Percentiles rank a stretch among this genome's conserved stretches.
Evolutionary conservation across 2,329 filamentous ascomycete genomes (phyloP).

Genomic region (Fusarium sp.): DNA sequence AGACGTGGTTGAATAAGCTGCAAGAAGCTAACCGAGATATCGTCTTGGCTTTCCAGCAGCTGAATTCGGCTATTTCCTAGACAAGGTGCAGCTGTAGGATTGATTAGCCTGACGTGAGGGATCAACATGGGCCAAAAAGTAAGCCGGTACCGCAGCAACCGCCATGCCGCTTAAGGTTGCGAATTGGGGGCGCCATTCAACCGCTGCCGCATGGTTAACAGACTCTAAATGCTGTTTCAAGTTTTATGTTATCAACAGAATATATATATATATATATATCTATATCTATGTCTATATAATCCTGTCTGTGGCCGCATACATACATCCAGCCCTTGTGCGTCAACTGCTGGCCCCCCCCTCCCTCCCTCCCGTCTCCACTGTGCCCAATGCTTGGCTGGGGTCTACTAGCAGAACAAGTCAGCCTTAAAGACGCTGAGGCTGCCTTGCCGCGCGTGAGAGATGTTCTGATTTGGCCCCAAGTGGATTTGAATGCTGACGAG

Average conservation of each 20-base stretch:
- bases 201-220: too few species aligned
- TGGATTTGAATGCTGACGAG: conserved; percentile 38
- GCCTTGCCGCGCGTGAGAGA: conserved; percentile 36
- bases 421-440: conserved; percentile 31
- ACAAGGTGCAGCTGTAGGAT: background rate
- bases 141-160: conserved; percentile 37
- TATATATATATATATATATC: too few species aligned
- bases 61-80: conserved; percentile 3
- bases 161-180: conserved; percentile 6
- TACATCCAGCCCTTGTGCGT: too few species aligned
- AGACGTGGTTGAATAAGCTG: background rate
- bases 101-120: conserved; percentile 3
- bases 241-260: too few species aligned
- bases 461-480: conserved; percentile 29
- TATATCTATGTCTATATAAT: too few species aligned
- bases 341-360: background rate
- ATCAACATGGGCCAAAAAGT: conserved; percentile 26
- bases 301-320: too few species aligned
- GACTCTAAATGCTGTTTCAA: too few species aligned
- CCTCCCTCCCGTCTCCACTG: background rate
- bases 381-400: background rate
- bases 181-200: background rate
- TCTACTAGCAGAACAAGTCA: conserved; percentile 24
- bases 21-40: too few species aligned
- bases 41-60: background rate